Percentiles rank a stretch among this genome's conserved stretches.
Conservation (phyloP, 2,329 filamentous ascomycete genomes). For the Sarocladium kiliense region DNA sequence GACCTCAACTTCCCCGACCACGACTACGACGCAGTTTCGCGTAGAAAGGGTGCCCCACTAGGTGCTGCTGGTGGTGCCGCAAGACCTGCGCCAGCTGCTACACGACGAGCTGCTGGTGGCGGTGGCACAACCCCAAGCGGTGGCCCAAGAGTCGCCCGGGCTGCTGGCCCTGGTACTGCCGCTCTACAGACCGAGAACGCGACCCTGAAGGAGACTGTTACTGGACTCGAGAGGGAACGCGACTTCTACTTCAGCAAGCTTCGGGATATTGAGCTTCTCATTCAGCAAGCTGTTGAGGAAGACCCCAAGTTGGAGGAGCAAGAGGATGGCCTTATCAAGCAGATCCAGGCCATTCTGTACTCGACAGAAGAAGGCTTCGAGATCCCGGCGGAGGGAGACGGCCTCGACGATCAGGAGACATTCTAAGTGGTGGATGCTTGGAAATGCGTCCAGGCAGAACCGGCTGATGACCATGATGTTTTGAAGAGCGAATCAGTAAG, state of each 20-base stretch:
- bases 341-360: slow-evolving; percentile 95
- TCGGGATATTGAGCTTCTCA: slow-evolving; percentile 88
- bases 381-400: slow-evolving; percentile 76
- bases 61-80: slow-evolving; percentile 43
- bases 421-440: slow-evolving; percentile 42
- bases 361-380: slow-evolving; percentile 92
- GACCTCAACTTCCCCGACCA: slow-evolving; percentile 96
- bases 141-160: slow-evolving; percentile 40
- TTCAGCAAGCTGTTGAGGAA: slow-evolving; percentile 89
- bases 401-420: slow-evolving; percentile 72
- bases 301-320: slow-evolving; percentile 93
- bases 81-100: slow-evolving; percentile 40
- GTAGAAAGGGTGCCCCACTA: slow-evolving; percentile 72
- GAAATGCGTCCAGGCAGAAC: background rate
- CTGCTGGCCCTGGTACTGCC: slow-evolving; percentile 55
- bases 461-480: background rate
- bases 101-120: slow-evolving; percentile 52
- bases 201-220: slow-evolving; percentile 91
- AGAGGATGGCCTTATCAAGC: slow-evolving; percentile 85
- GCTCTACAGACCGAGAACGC: slow-evolving; percentile 81
- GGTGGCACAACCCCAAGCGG: slow-evolving; percentile 62
- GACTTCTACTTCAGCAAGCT: slow-evolving; percentile 99
- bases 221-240: slow-evolving; percentile 87
- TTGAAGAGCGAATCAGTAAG: slow-evolving; percentile 1
- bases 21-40: slow-evolving; percentile 85